Percentiles rank a stretch among this genome's conserved stretches.
Evolutionary conservation across 805 yeast genomes (phyloP).

Genomic region (Candida morakotiae): DNA sequence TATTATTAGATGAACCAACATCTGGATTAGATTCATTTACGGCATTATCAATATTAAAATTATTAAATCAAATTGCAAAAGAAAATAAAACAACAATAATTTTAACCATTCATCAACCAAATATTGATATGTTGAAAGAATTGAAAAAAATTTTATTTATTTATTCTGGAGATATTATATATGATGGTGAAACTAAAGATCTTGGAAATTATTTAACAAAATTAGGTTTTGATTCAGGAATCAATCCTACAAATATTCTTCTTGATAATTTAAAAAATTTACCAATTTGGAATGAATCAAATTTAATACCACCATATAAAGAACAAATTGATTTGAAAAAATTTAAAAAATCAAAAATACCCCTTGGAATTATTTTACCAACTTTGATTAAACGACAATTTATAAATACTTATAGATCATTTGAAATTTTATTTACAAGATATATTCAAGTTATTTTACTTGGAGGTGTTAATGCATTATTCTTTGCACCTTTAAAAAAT

Average conservation of each 20-base stretch:
- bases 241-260: constrained; percentile 13
- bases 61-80: constrained; percentile 39
- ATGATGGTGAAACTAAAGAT: constrained; percentile 13
- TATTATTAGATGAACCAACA: constrained; percentile 60
- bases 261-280: constrained; percentile 1
- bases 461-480: constrained; percentile 62
- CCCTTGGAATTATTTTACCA: constrained; percentile 21
- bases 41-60: constrained; percentile 50
- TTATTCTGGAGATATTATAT: constrained; percentile 18
- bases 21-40: constrained; percentile 57
- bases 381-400: constrained; percentile 30
- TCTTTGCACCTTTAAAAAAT: constrained; percentile 43
- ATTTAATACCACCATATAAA: neutral
- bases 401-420: constrained; percentile 26
- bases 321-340: neutral
- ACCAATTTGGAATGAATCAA: neutral
- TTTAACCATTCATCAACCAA: constrained; percentile 52
- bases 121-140: constrained; percentile 38
- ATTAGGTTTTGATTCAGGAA: constrained; percentile 15
- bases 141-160: constrained; percentile 22
- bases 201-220: constrained; percentile 15
- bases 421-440: constrained; percentile 63
- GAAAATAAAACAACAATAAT: constrained; percentile 34
- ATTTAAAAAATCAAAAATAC: constrained; percentile 9
- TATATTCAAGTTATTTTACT: constrained; percentile 58